phyloP scores from a whole-genome alignment of 2,329 filamentous ascomycete species.

The Aotearoamyces nothofagi region DNA sequence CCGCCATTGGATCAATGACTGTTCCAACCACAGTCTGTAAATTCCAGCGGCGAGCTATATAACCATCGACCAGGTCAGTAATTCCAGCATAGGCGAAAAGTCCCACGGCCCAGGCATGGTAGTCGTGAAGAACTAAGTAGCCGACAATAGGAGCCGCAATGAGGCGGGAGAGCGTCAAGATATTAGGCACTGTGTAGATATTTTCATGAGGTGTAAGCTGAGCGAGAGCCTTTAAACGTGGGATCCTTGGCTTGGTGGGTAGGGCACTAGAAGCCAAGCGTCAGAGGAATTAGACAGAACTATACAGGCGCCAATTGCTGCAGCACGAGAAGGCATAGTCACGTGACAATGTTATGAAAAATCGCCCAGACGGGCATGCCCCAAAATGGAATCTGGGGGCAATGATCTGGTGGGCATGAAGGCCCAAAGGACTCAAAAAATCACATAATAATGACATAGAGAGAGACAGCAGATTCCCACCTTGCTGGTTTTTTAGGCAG shows the following conservation, averaged over 20 bases:
- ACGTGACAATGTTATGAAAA: too few relatives aligned
- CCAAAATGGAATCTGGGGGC: too few relatives aligned
- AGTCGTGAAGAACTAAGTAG: slow-evolving; percentile 74
- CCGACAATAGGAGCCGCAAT: slow-evolving; percentile 72
- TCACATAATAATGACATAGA: too few relatives aligned
- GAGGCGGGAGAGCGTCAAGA: slow-evolving; percentile 78
- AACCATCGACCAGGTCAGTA: slow-evolving; percentile 87
- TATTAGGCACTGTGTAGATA: slow-evolving; percentile 93
- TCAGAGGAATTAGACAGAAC: too few relatives aligned
- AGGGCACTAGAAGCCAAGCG: too few relatives aligned
- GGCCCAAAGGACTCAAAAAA: too few relatives aligned
- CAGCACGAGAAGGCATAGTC: too few relatives aligned
- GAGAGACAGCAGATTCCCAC: too few relatives aligned
- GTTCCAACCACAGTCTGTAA: slow-evolving; percentile 88
- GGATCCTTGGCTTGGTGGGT: slow-evolving; percentile 7
- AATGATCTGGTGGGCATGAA: too few relatives aligned
- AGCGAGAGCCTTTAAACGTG: slow-evolving; percentile 14
- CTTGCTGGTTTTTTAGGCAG: too few relatives aligned
- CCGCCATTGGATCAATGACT: slow-evolving; percentile 91
- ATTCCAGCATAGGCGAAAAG: slow-evolving; percentile 88
- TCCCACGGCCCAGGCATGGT: slow-evolving; percentile 62
- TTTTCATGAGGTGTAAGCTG: slow-evolving; percentile 51
- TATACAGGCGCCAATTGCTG: too few relatives aligned
- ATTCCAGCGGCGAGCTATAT: slow-evolving; percentile 78
- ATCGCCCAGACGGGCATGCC: too few relatives aligned